phyloP scores from a whole-genome alignment of 805 yeast species.

The Candida succiphila region DNA sequence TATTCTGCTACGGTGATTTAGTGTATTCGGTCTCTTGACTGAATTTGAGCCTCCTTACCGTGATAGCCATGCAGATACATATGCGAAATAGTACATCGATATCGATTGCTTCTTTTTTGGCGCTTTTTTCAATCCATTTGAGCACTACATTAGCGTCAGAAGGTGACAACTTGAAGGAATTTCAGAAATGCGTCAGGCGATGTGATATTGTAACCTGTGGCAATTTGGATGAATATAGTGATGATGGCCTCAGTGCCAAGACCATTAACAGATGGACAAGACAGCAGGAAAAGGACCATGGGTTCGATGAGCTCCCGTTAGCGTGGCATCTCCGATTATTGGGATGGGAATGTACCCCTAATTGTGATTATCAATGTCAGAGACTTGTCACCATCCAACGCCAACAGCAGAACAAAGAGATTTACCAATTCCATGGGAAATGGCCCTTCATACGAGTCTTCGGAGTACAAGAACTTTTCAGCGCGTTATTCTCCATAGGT shows the following conservation, averaged over 20 bases:
- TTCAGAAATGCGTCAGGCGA: slow-evolving; percentile 42
- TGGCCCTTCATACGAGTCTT: slow-evolving; percentile 83
- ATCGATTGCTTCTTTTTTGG: no score
- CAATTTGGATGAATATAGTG: slow-evolving; percentile 13
- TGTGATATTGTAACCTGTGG: slow-evolving; percentile 31
- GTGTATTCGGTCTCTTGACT: no score
- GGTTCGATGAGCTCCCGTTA: slow-evolving; percentile 29
- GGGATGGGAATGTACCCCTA: slow-evolving; percentile 65
- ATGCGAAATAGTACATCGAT: no score
- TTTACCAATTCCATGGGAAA: slow-evolving; percentile 90
- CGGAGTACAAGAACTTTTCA: slow-evolving; percentile 82
- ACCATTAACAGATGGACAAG: slow-evolving; percentile 10
- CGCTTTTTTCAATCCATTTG: no score
- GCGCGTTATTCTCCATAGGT: slow-evolving; percentile 67
- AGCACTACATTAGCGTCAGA: slow-evolving; percentile 48
- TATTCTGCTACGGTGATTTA: no score
- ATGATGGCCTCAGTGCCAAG: slow-evolving; percentile 15
- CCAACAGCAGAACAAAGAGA: slow-evolving; percentile 32
- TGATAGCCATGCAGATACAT: no score
- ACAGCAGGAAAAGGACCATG: slow-evolving; percentile 24
- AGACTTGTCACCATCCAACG: slow-evolving; percentile 57
- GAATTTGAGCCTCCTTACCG: no score
- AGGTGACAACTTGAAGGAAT: slow-evolving; percentile 53
- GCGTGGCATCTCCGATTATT: slow-evolving; percentile 33
- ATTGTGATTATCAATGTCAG: slow-evolving; percentile 94